phyloP scores from a whole-genome alignment of 805 yeast genomes.

The Candida silvicultrix region DNA sequence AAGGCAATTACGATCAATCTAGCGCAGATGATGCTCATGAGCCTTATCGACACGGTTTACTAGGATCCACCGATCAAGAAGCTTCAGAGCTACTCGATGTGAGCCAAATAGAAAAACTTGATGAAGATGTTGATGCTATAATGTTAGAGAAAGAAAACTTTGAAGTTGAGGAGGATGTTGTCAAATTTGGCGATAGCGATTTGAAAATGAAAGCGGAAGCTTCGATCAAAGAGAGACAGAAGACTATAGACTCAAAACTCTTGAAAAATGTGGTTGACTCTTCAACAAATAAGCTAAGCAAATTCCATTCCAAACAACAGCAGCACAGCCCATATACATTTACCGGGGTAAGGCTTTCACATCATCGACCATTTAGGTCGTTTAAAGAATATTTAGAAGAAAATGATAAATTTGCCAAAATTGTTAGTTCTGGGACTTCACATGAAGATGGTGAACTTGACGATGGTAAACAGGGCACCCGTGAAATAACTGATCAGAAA shows the following conservation, averaged over 20 bases:
- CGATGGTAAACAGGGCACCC: background rate
- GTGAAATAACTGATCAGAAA: conserved; percentile 3
- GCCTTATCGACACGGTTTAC: no score
- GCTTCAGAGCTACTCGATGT: no score
- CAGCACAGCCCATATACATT: conserved; percentile 16
- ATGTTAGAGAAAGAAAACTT: background rate
- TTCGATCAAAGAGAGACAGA: background rate
- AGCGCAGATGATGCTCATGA: no score
- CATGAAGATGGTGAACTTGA: background rate
- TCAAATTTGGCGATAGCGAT: background rate
- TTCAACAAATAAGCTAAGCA: background rate
- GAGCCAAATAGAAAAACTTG: no score
- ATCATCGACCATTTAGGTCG: conserved; percentile 2
- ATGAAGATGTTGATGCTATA: background rate
- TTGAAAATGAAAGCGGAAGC: background rate
- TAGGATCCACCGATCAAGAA: no score
- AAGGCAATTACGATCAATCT: no score
- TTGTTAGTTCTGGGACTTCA: conserved; percentile 8
- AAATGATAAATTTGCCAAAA: conserved; percentile 4
- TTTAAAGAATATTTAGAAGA: conserved; percentile 12
- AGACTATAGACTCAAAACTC: background rate
- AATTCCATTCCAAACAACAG: conserved; percentile 3
- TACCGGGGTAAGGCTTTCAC: conserved; percentile 4
- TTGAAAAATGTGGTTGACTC: background rate
- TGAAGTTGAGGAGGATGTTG: background rate